Evolutionary conservation across 2,329 filamentous ascomycete species (phyloP).

Genomic region (Cercospora sesami): DNA sequence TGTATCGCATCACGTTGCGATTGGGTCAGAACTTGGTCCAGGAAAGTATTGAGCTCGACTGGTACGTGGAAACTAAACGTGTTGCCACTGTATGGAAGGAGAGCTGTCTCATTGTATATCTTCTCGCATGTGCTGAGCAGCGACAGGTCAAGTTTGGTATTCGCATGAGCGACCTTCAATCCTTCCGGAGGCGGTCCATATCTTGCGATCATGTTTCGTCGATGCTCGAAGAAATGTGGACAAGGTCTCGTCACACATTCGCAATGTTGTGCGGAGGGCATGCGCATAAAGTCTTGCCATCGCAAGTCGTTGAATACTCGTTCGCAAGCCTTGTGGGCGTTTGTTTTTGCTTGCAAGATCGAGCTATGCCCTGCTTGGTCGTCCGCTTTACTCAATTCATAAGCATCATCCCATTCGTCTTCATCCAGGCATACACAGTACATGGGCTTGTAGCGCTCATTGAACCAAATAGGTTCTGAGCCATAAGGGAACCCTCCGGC

Average conservation of each 20-base stretch:
- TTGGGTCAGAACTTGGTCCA: slow-evolving; percentile 14
- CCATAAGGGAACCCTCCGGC: slow-evolving; percentile 14
- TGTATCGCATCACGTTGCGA: slow-evolving; percentile 16
- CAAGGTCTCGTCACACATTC: slow-evolving; percentile 19
- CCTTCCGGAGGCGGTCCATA: slow-evolving; percentile 19
- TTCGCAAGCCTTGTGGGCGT: slow-evolving; percentile 11
- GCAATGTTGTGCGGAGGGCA: slow-evolving; percentile 10
- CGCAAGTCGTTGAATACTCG: slow-evolving; percentile 20
- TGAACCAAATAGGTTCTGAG: neutral
- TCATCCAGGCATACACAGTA: slow-evolving; percentile 16
- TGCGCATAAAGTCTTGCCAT: slow-evolving; percentile 20
- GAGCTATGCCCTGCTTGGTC: neutral
- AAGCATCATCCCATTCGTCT: neutral
- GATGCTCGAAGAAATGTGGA: slow-evolving; percentile 20
- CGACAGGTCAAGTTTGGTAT: slow-evolving; percentile 18
- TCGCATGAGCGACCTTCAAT: slow-evolving; percentile 11
- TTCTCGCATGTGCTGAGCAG: slow-evolving; percentile 17
- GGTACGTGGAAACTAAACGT: slow-evolving; percentile 20
- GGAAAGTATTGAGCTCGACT: slow-evolving; percentile 19
- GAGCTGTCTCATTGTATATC: slow-evolving; percentile 22
- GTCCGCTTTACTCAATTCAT: slow-evolving; percentile 1
- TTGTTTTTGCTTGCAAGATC: neutral
- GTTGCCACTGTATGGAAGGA: slow-evolving; percentile 20
- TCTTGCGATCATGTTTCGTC: slow-evolving; percentile 17
- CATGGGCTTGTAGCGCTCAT: slow-evolving; percentile 17